These are phyloP conservation scores for Afroboletus lepidellus DNA, from an alignment of 1,284 basidiomycete genomes.

Conservation along the genomic window DNA sequence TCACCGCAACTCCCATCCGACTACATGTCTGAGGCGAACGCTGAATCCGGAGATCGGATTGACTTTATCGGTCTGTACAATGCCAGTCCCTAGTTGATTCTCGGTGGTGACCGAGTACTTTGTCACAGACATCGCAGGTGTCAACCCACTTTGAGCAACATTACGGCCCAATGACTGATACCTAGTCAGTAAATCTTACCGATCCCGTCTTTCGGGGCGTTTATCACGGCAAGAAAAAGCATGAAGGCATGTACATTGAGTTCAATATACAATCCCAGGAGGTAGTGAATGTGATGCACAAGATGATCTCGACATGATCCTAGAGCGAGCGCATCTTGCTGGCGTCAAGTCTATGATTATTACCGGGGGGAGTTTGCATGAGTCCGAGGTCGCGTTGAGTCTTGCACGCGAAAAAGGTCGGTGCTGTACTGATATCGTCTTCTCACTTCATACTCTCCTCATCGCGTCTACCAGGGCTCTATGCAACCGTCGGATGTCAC, in stretches of 20 bases:
- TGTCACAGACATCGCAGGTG: constrained; percentile 47
- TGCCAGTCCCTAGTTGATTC: background rate
- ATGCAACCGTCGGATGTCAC: constrained; percentile 83
- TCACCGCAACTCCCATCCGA: too few species aligned
- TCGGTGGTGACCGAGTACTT: background rate
- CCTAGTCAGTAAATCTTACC: constrained; percentile 54
- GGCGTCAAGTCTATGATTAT: constrained; percentile 80
- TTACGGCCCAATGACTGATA: background rate
- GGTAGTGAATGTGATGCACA: constrained; percentile 1
- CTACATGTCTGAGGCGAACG: constrained; percentile 5
- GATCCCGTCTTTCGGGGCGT: constrained; percentile 61
- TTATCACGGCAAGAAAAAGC: constrained; percentile 52
- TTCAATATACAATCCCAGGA: constrained; percentile 11
- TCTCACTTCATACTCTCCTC: background rate
- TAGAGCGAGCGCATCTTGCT: constrained; percentile 59
- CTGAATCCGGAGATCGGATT: constrained; percentile 12
- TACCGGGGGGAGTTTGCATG: constrained; percentile 74
- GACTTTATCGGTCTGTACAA: constrained; percentile 39
- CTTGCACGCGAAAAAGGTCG: constrained; percentile 61
- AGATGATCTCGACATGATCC: constrained; percentile 69
- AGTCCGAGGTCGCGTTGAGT: constrained; percentile 61
- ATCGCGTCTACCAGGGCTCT: constrained; percentile 47
- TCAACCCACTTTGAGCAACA: background rate
- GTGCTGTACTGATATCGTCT: constrained; percentile 11
- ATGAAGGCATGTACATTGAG: constrained; percentile 42